Evolutionary conservation across 73 alveolate genomes (phyloP), one percentile per base, ranked within the genome.

Genomic region (Paramecium tetraurelia): DNA sequence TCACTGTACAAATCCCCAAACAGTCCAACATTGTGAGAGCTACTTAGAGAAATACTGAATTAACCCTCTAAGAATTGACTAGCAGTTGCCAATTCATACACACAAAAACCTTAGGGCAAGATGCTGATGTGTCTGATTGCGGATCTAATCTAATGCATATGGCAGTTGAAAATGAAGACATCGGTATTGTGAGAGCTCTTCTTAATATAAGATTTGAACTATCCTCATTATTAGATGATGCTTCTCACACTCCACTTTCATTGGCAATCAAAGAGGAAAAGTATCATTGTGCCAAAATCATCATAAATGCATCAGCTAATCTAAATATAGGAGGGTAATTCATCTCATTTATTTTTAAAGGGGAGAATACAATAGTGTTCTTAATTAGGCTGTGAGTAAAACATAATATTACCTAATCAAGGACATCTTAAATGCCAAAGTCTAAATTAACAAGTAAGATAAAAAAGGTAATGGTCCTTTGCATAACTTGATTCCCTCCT

Each of bases 401-500:
- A 80, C 48, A 22, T 31, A 80, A 46, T 80, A 22, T 24, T 80
- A 80, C 10, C 24, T 80, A 48, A 41, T 80, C 33, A 80, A 58
- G n/a, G 90, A 80, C 46, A 46, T 80, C 8, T 14, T 80, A 24
- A 80, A 24, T 43, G 20, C 70, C 7, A 80, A 80, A 80, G 75
- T 80, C 20, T 80, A 44, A 41, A 48, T 80, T 18, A 41, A 80
- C 31, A 80, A 80, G 18, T 20, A 41, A 24, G 90, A 80, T 80
- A 80, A 80, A 35, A 80, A 41, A 80, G 90, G 90, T 18, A 80
- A 80, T 80, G 90, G 90, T 6, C 90, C 90, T 12, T 46, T 80
- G 22, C 90, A 80, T 80, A 31, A 80, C 22, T 43, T 80, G 46
- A 80, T 80, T 16, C 90, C 90, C 9, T 22, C 33, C 1, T 80